A percentile compares a stretch with the other conserved stretches of the same genome.
Evolutionary conservation across 306 rosid genomes (phyloP).

Genomic region (Rubus idaeus): DNA sequence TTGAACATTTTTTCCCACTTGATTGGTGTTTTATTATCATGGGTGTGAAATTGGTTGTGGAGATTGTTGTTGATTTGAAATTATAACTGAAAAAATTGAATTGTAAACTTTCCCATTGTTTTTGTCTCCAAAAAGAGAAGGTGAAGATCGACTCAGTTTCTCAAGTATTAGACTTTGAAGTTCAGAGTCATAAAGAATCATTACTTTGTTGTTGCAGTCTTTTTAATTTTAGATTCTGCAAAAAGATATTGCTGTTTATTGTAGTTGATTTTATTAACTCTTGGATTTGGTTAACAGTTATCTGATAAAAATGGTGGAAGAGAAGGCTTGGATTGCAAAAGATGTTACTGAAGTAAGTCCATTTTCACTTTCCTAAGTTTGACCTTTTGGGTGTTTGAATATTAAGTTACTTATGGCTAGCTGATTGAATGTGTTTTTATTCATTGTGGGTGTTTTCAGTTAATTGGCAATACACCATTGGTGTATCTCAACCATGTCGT

Average conservation of each 20-base stretch:
- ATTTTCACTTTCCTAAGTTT: conserved; percentile 2
- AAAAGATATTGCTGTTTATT: not conserved
- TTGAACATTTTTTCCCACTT: not conserved
- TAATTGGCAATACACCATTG: conserved; percentile 80
- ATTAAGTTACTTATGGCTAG: not conserved
- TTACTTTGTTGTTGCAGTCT: not conserved
- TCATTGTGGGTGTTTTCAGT: conserved; percentile 36
- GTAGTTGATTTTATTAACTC: not conserved
- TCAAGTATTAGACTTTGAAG: not conserved
- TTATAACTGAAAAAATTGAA: no score
- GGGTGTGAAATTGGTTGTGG: not conserved
- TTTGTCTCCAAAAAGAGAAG: not conserved
- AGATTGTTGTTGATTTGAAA: not conserved
- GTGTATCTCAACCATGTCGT: conserved; percentile 80
- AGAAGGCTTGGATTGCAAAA: conserved; percentile 64
- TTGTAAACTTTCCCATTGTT: not conserved
- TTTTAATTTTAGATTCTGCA: not conserved
- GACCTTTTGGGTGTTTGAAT: not conserved
- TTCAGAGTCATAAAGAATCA: not conserved
- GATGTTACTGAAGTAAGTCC: conserved; percentile 79
- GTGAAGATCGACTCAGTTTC: not conserved
- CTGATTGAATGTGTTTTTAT: conserved; percentile 5
- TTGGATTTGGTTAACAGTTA: conserved; percentile 32
- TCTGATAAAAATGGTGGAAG: conserved; percentile 62
- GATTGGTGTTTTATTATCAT: conserved; percentile 1